A percentile compares a stretch with the other conserved stretches of the same genome.
Conservation (phyloP, 345 rosid species). For the Gossypioides kirkii region DNA sequence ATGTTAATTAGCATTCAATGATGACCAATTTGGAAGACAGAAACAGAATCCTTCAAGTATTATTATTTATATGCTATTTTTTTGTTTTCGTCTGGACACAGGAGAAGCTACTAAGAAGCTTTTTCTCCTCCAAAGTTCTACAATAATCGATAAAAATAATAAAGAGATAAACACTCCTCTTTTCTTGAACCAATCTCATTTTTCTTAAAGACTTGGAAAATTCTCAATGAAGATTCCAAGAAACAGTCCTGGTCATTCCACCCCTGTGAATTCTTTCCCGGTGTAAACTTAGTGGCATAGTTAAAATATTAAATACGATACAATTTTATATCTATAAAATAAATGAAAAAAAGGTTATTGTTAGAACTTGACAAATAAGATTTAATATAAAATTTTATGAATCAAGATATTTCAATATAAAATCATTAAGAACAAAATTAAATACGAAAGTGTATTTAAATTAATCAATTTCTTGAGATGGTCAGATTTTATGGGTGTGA, state of each 20-base stretch:
- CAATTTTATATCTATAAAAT: too few species aligned
- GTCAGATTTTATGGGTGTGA: too few species aligned
- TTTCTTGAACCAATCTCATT: constrained; percentile 17
- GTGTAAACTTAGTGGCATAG: too few species aligned
- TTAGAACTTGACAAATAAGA: too few species aligned
- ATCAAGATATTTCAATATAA: too few species aligned
- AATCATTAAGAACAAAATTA: too few species aligned
- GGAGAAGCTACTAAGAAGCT: constrained; percentile 30
- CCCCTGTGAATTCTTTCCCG: neutral
- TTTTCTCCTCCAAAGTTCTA: neutral
- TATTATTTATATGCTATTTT: neutral
- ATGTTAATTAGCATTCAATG: constrained; percentile 34
- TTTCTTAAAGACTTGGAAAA: constrained; percentile 12
- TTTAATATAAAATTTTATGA: too few species aligned
- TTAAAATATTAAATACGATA: too few species aligned
- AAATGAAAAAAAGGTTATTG: too few species aligned
- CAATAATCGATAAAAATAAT: neutral
- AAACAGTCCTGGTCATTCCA: constrained; percentile 1
- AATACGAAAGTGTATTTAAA: too few species aligned
- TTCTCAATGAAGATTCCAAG: constrained; percentile 27
- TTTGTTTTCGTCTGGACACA: constrained; percentile 10
- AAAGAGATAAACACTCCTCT: constrained; percentile 1
- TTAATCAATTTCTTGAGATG: too few species aligned
- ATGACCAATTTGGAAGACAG: constrained; percentile 26
- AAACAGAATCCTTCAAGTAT: neutral